Base-by-base conservation (phyloP, 345 rosid genomes). In the Populus deltoides region DNA sequence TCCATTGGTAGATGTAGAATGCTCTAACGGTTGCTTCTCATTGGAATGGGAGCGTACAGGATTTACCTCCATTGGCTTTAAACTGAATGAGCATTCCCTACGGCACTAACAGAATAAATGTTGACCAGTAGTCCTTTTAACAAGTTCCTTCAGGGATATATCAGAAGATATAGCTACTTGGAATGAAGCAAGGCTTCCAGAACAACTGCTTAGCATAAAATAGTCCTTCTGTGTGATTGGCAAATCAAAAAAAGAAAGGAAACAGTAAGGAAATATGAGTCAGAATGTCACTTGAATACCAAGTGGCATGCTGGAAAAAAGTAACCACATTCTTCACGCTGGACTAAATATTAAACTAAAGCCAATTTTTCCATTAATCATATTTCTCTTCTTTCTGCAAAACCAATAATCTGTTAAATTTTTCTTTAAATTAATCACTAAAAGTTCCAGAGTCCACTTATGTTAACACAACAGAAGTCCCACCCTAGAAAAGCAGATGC, bases 71-170 rank as follows among this genome's bases (percentile, higher is more conserved):
- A 82, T 86, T 62, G 45, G 53, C 76, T 79, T 66, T 53, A 41
- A 72, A 78, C 77, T 63, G 73, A 76, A 76, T n/a, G 84, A 82
- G 79, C 88, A 88, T 81, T 74, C 78, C 91, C 77, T 82, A 74
- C 43, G 13, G 36, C 74, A 65, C 31, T 25, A 51, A 75, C 81
- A 39, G 63, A 22, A 72, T 10, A 73, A 66, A 51, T 47, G 71
- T 62, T 70, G 63, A 76, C 53, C 68, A 70, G 38, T 7, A 29
- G 63, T 75, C 80, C 74, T 45, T 53, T 51, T 72, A n/a, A 35
- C 66, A 20, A 66, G 65, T 77, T 79, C 75, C 76, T 70, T 73
- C 75, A 71, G 33, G 41, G 55, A 70, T 73, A 69, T 74, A 31
- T 75, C 47, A 38, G 53, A 61, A 55, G 73, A 75, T 74, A 68